These are phyloP conservation scores for Paecilomyces formosus DNA, from an alignment of 2,329 filamentous ascomycete genomes.

Conservation along the genomic window DNA sequence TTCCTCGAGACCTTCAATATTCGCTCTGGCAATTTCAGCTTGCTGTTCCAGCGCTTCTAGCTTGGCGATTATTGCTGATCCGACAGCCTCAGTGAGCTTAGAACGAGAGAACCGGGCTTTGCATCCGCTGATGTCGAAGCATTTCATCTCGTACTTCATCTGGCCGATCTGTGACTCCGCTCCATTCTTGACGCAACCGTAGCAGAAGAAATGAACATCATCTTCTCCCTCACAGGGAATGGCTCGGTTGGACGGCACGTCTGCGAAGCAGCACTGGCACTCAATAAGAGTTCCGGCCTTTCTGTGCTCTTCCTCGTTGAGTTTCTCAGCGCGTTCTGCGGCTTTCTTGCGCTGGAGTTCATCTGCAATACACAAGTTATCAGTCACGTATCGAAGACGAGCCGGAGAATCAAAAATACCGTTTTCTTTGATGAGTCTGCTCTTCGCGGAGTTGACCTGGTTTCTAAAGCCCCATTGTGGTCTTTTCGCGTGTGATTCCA, in stretches of 20 bases:
- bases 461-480: slow-evolving; percentile 4
- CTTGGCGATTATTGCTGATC: slow-evolving; percentile 50
- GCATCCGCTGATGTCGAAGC: slow-evolving; percentile 65
- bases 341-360: slow-evolving; percentile 11
- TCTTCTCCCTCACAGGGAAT: slow-evolving; percentile 56
- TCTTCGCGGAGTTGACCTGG: slow-evolving; percentile 21
- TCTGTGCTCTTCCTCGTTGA: slow-evolving; percentile 30
- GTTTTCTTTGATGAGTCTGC: slow-evolving; percentile 11
- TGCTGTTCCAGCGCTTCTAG: slow-evolving; percentile 67
- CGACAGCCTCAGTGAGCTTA: slow-evolving; percentile 52
- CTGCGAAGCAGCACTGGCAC: slow-evolving; percentile 66
- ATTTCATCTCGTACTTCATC: slow-evolving; percentile 60
- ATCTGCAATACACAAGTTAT: neutral
- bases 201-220: slow-evolving; percentile 60
- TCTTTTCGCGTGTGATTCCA: slow-evolving; percentile 9
- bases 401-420: slow-evolving; percentile 6
- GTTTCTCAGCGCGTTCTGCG: slow-evolving; percentile 20
- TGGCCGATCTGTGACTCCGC: slow-evolving; percentile 63
- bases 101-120: slow-evolving; percentile 50
- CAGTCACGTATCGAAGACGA: neutral
- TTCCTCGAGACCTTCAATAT: slow-evolving; percentile 62
- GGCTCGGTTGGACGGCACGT: slow-evolving; percentile 59
- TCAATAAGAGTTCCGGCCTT: slow-evolving; percentile 52
- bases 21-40: slow-evolving; percentile 60
- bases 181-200: slow-evolving; percentile 55